These are phyloP conservation scores for Eucalyptus marginata DNA, from an alignment of 345 rosid species.

Conservation along the genomic window DNA sequence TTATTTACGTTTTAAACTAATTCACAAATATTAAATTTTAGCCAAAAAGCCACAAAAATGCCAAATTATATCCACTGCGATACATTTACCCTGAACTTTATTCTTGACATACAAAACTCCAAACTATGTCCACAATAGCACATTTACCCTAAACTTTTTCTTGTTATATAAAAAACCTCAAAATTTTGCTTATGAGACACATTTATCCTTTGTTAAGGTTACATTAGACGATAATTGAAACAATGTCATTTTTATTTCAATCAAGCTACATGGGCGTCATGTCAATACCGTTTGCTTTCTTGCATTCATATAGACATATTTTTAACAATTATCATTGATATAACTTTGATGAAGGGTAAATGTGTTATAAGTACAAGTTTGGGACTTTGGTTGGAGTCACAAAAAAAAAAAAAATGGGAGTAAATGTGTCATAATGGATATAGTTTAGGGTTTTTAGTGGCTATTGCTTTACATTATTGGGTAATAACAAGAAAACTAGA, in stretches of 20 bases:
- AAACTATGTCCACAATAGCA: too few species aligned
- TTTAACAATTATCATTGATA: background rate
- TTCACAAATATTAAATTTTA: too few species aligned
- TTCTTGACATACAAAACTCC: too few species aligned
- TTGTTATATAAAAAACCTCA: too few species aligned
- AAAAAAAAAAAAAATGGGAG: too few species aligned
- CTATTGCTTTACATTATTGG: background rate
- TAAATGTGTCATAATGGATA: background rate
- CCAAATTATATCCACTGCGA: accelerated
- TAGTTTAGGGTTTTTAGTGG: background rate
- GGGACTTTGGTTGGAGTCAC: background rate
- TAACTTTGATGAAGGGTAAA: background rate
- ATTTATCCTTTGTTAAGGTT: background rate
- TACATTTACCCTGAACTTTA: background rate
- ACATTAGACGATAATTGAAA: accelerated
- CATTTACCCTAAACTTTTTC: too few species aligned
- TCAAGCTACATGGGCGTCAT: accelerated
- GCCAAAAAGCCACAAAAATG: background rate
- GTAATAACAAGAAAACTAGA: background rate
- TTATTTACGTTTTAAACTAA: background rate
- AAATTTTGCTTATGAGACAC: background rate
- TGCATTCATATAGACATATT: too few species aligned
- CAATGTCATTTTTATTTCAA: background rate
- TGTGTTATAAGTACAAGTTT: background rate
- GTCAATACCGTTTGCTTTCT: background rate